phyloP scores from a whole-genome alignment of 352 stramenopile genomes.

The Phytopythium cucurbitacearum region DNA sequence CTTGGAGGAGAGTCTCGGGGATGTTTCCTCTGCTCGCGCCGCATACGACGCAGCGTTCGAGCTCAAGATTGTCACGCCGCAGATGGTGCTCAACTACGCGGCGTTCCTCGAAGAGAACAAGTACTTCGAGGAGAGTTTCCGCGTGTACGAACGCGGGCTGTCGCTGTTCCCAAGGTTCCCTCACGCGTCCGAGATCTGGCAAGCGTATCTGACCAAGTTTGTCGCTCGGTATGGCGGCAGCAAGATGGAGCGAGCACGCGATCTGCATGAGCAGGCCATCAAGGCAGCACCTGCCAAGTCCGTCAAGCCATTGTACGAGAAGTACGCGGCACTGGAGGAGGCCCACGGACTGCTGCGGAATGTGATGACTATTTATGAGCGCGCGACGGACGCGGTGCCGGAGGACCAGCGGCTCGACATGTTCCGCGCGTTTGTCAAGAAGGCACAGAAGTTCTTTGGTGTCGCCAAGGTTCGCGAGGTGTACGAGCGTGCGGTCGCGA shows the following conservation, averaged over 20 bases:
- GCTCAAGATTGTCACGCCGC: constrained; percentile 94
- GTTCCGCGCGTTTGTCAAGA: constrained; percentile 93
- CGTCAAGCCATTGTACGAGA: constrained; percentile 73
- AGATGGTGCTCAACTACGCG: constrained; percentile 98
- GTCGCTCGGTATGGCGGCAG: constrained; percentile 92
- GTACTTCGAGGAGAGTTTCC: constrained; percentile 96
- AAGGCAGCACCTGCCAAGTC: constrained; percentile 78
- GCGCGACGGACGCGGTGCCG: constrained; percentile 85
- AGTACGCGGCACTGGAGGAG: constrained; percentile 97
- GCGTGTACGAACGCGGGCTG: constrained; percentile 90
- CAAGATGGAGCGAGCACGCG: constrained; percentile 96
- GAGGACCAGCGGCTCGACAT: constrained; percentile 91
- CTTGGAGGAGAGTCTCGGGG: constrained; percentile 97
- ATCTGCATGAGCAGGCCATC: constrained; percentile 96
- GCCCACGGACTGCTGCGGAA: constrained; percentile 94
- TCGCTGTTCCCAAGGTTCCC: constrained; percentile 90
- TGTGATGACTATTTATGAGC: constrained; percentile 95
- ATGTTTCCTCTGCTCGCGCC: constrained; percentile 91
- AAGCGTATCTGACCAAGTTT: constrained; percentile 94
- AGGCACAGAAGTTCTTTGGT: constrained; percentile 95
- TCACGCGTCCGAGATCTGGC: constrained; percentile 95
- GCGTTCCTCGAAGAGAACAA: constrained; percentile 95
- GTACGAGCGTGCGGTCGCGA: constrained; percentile 94
- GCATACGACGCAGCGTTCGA: constrained; percentile 96
- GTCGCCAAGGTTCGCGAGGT: constrained; percentile 95